These are phyloP conservation scores for Lumnitzera littorea DNA, from an alignment of 345 rosid genomes.

Conservation along the genomic window DNA sequence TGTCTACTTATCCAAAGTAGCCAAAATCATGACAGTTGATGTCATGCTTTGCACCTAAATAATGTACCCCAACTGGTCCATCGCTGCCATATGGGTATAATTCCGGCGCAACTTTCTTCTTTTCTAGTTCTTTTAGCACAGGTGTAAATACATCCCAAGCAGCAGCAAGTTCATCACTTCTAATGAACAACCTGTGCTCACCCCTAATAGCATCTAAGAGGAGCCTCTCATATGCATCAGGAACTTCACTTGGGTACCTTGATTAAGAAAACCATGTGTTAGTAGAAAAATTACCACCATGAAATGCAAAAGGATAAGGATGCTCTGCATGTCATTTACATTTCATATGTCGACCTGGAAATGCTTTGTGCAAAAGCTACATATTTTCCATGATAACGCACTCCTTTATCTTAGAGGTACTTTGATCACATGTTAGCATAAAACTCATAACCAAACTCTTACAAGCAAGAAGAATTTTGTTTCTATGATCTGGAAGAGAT, in stretches of 20 bases:
- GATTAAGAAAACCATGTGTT: not conserved
- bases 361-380: not conserved
- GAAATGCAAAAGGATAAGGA: not conserved
- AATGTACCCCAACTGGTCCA: slow-evolving; percentile 45
- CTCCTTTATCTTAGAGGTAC: too few species aligned
- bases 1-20: not conserved
- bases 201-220: slow-evolving; percentile 39
- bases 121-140: slow-evolving; percentile 30
- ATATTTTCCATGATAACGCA: not conserved
- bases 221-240: slow-evolving; percentile 47
- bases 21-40: slow-evolving; percentile 34
- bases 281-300: not conserved
- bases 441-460: too few species aligned
- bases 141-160: slow-evolving; percentile 47
- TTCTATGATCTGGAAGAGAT: too few species aligned
- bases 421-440: too few species aligned
- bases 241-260: slow-evolving; percentile 34
- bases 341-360: too few species aligned
- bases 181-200: slow-evolving; percentile 32
- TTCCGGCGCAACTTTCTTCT: slow-evolving; percentile 32
- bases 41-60: slow-evolving; percentile 39
- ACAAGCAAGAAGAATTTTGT: too few species aligned
- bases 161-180: slow-evolving; percentile 52
- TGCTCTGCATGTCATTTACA: not conserved
- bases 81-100: slow-evolving; percentile 40